Percentiles rank a stretch among this genome's conserved stretches.
Conservation (phyloP, 2,329 filamentous ascomycete genomes). For the Aspergillus vadensis region DNA sequence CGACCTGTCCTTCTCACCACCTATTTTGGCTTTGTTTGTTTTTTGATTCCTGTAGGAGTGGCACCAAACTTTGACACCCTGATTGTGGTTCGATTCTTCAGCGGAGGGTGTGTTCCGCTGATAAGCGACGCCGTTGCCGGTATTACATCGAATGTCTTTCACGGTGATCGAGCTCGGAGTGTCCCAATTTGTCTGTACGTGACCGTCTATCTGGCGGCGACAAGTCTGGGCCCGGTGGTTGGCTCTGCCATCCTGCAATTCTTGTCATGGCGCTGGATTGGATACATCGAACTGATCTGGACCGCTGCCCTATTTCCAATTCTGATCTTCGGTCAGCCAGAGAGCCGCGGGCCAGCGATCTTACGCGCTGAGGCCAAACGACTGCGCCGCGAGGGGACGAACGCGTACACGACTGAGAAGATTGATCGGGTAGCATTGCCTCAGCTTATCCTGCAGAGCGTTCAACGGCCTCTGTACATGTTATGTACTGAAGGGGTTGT, state of each 20-base stretch:
- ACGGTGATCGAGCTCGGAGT: constrained; percentile 35
- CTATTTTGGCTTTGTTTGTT: constrained; percentile 42
- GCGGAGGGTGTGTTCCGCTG: constrained; percentile 44
- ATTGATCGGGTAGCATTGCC: constrained; percentile 34
- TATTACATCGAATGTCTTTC: constrained; percentile 35
- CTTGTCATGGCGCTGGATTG: constrained; percentile 42
- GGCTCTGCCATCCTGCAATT: constrained; percentile 38
- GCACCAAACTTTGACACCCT: constrained; percentile 50
- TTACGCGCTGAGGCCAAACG: constrained; percentile 38
- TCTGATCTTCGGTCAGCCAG: constrained; percentile 41
- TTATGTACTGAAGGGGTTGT: constrained; percentile 47
- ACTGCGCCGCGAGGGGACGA: constrained; percentile 33
- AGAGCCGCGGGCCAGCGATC: constrained; percentile 45
- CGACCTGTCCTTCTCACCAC: constrained; percentile 43
- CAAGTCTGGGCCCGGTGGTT: constrained; percentile 48
- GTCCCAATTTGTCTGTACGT: constrained; percentile 47
- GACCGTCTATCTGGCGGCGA: constrained; percentile 41
- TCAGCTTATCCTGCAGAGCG: constrained; percentile 34
- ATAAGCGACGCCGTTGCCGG: constrained; percentile 40
- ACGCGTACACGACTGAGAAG: constrained; percentile 32
- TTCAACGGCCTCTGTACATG: constrained; percentile 39
- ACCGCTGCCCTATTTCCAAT: constrained; percentile 38
- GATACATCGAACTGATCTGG: constrained; percentile 46
- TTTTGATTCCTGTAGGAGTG: constrained; percentile 44
- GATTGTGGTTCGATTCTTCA: constrained; percentile 46